Evolutionary conservation across 225 moss, liverwort and hornwort genomes (phyloP).

Genomic region (Asterella californica): DNA sequence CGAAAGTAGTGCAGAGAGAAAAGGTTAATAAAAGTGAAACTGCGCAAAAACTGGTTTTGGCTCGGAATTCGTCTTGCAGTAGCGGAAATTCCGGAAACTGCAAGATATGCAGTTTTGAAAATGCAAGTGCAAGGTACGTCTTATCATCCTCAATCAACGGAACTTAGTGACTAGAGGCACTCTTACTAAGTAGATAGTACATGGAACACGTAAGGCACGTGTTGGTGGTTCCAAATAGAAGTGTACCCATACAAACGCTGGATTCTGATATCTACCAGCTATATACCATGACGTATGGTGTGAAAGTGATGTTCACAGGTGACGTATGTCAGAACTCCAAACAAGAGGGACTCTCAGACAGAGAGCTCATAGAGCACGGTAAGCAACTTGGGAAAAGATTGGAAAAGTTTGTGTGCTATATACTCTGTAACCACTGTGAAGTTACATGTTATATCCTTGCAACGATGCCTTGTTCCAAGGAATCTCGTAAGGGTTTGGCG

Average conservation of each 20-base stretch:
- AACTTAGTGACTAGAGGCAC: neutral
- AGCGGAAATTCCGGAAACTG: too few relatives aligned
- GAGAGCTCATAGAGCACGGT: neutral
- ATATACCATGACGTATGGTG: neutral
- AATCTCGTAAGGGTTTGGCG: neutral
- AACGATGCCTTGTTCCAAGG: neutral
- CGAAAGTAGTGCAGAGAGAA: too few relatives aligned
- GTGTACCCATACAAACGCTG: neutral
- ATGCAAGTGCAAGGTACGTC: too few relatives aligned
- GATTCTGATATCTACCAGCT: neutral
- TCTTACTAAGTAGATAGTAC: neutral
- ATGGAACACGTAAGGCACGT: neutral
- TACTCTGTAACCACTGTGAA: neutral
- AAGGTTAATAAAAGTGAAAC: too few relatives aligned
- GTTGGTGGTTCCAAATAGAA: neutral
- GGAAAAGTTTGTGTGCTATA: neutral
- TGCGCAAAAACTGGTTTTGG: too few relatives aligned
- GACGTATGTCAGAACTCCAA: neutral
- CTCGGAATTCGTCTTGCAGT: too few relatives aligned
- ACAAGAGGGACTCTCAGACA: neutral
- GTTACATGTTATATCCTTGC: neutral
- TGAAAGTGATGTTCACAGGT: neutral
- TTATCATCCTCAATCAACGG: neutral
- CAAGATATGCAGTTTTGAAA: too few relatives aligned
- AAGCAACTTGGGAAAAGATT: neutral